Conservation (phyloP, 1,139 yeast genomes). For the Saccharomyces uvarum region DNA sequence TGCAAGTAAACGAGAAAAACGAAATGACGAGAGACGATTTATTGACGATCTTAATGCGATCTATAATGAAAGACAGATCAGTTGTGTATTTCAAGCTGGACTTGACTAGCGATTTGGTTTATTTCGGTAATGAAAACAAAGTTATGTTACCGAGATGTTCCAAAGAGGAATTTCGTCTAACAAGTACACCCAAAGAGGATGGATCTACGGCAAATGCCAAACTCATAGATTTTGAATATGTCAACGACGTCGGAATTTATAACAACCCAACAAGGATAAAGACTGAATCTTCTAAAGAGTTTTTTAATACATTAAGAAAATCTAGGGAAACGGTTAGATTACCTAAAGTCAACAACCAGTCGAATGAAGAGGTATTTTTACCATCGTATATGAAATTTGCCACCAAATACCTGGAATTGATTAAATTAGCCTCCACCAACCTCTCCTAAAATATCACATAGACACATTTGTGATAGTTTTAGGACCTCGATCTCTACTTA, state of each 20-base stretch:
- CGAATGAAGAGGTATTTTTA: neutral
- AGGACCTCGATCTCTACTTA: neutral
- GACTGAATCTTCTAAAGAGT: constrained; percentile 11
- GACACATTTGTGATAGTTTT: neutral
- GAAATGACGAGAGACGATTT: constrained; percentile 20
- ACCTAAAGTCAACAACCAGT: constrained; percentile 4
- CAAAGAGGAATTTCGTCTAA: constrained; percentile 7
- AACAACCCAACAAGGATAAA: constrained; percentile 11
- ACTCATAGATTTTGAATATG: constrained; percentile 15
- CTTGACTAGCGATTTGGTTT: constrained; percentile 22
- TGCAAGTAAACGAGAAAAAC: constrained; percentile 10
- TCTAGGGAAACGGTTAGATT: constrained; percentile 8
- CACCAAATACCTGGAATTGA: neutral
- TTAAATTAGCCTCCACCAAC: neutral
- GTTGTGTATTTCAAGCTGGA: constrained; percentile 25
- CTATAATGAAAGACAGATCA: constrained; percentile 22
- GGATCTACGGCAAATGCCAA: neutral
- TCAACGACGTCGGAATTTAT: constrained; percentile 20
- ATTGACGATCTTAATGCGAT: constrained; percentile 24
- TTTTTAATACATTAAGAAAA: constrained; percentile 18
- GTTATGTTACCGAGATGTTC: constrained; percentile 14
- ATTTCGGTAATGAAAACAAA: constrained; percentile 23
- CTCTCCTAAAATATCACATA: neutral
- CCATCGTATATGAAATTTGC: neutral
- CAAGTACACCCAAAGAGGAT: neutral